Conservation (phyloP, 2,329 filamentous ascomycete genomes). For the Corynespora cassiicola region DNA sequence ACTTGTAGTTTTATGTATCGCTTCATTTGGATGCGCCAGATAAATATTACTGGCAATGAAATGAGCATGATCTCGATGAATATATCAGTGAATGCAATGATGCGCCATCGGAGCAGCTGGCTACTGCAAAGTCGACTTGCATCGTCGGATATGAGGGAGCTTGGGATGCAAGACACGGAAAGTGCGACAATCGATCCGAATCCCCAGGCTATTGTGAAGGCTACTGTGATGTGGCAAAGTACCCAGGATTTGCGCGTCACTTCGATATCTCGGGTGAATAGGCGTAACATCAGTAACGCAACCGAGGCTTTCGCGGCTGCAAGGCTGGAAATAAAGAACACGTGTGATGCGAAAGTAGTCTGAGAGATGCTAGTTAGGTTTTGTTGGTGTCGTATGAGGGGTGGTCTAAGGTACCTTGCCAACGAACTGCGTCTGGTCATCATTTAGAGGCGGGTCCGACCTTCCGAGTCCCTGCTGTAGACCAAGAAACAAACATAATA, state of each 20-base stretch:
- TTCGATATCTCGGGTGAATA: conserved; percentile 31
- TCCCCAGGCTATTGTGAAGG: conserved; percentile 25
- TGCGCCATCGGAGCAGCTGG: conserved; percentile 25
- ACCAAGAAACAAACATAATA: conserved; percentile 15
- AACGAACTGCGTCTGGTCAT: background rate
- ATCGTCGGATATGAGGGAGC: conserved; percentile 1
- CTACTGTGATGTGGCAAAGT: conserved; percentile 13
- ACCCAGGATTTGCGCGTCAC: conserved; percentile 16
- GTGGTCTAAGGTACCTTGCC: conserved; percentile 8
- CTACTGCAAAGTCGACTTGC: conserved; percentile 2
- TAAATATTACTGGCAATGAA: conserved; percentile 23
- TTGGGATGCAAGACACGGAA: conserved; percentile 11
- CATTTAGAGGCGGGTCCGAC: conserved; percentile 9
- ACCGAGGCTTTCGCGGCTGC: conserved; percentile 35
- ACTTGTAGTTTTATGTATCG: conserved; percentile 32
- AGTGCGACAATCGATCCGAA: conserved; percentile 32
- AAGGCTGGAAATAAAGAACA: conserved; percentile 30
- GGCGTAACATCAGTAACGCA: conserved; percentile 34
- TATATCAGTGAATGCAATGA: conserved; percentile 30
- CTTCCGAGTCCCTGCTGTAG: conserved; percentile 17
- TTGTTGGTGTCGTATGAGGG: too few relatives aligned
- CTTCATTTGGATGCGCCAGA: conserved; percentile 34
- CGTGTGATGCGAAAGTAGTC: conserved; percentile 27
- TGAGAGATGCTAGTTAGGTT: conserved; percentile 6
- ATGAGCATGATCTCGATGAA: conserved; percentile 30